These are phyloP conservation scores for Fusarium euwallaceae DNA, from an alignment of 2,329 filamentous ascomycete genomes.

Conservation along the genomic window DNA sequence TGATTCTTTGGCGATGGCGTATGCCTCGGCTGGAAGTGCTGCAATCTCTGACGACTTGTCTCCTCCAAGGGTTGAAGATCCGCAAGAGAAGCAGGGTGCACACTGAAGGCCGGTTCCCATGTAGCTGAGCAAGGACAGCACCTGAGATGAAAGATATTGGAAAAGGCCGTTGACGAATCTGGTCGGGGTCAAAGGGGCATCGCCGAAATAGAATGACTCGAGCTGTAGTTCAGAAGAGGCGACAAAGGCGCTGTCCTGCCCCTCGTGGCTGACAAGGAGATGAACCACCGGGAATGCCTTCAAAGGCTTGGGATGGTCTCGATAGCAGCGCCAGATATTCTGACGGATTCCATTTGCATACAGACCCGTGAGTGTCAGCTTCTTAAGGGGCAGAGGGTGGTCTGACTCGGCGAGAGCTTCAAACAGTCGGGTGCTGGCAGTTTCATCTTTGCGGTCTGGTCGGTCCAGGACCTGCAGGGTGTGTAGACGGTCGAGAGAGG, in stretches of 20 bases:
- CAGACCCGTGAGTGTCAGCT: slow-evolving; percentile 9
- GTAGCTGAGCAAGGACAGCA: background rate
- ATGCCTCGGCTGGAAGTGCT: slow-evolving; percentile 13
- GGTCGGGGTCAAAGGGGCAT: slow-evolving; percentile 5
- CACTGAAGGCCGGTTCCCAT: background rate
- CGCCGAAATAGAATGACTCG: slow-evolving; percentile 15
- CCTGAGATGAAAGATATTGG: slow-evolving; percentile 14
- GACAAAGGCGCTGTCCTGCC: background rate
- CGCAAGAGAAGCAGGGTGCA: slow-evolving; percentile 12
- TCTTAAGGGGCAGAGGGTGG: background rate
- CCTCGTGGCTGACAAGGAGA: slow-evolving; percentile 7
- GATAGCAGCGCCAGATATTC: background rate
- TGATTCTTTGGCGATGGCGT: background rate
- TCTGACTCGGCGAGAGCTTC: background rate
- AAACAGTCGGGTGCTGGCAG: background rate
- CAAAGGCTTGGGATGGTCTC: background rate
- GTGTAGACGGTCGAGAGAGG: slow-evolving; percentile 1
- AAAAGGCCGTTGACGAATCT: slow-evolving; percentile 12
- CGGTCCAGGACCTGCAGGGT: slow-evolving; percentile 7
- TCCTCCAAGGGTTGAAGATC: slow-evolving; percentile 8
- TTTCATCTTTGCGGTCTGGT: background rate
- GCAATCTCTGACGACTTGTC: slow-evolving; percentile 11
- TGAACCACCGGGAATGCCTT: slow-evolving; percentile 10
- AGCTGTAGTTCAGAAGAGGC: background rate
- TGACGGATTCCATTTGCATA: slow-evolving; percentile 10